A percentile compares a stretch with the other conserved stretches of the same genome.
These are phyloP conservation scores for Byssochlamys sp. DNA, from an alignment of 2,329 filamentous ascomycete species.

Conservation along the genomic window DNA sequence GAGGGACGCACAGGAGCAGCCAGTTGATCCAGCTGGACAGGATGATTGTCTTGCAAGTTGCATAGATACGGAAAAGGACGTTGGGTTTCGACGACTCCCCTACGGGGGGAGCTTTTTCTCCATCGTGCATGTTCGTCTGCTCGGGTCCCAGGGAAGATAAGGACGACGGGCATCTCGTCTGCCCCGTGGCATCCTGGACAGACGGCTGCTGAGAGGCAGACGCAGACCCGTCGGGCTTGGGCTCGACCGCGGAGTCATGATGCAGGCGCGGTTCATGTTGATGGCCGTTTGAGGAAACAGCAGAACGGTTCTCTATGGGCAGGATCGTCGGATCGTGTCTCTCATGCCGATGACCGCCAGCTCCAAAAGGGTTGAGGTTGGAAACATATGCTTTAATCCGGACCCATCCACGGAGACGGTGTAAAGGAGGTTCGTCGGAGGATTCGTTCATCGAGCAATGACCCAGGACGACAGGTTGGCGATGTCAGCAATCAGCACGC, in stretches of 20 bases:
- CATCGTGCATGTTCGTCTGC: conserved; percentile 39
- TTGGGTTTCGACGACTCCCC: conserved; percentile 28
- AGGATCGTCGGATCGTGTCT: conserved; percentile 11
- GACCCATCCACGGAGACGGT: conserved; percentile 43
- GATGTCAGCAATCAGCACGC: background rate
- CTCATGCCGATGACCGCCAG: conserved; percentile 21
- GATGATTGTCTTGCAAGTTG: conserved; percentile 49
- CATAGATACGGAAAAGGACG: conserved; percentile 43
- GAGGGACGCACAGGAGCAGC: conserved; percentile 22
- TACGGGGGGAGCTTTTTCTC: conserved; percentile 47
- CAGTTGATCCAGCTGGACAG: conserved; percentile 41
- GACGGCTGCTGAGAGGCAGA: background rate
- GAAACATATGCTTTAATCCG: conserved; percentile 36
- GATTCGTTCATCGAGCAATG: conserved; percentile 45
- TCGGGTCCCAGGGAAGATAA: conserved; percentile 22
- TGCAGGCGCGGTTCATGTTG: background rate
- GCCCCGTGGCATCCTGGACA: background rate
- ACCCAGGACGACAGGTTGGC: background rate
- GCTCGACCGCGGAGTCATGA: background rate
- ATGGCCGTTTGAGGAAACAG: background rate
- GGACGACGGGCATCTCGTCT: background rate
- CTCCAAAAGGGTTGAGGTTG: conserved; percentile 13
- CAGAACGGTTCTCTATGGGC: conserved; percentile 2
- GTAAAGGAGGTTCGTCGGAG: conserved; percentile 43
- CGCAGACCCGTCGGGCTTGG: background rate